Percentiles rank a stretch among this genome's conserved stretches.
Conservation (phyloP, 2,329 filamentous ascomycete species). For the Ambrosiella cleistominuta region DNA sequence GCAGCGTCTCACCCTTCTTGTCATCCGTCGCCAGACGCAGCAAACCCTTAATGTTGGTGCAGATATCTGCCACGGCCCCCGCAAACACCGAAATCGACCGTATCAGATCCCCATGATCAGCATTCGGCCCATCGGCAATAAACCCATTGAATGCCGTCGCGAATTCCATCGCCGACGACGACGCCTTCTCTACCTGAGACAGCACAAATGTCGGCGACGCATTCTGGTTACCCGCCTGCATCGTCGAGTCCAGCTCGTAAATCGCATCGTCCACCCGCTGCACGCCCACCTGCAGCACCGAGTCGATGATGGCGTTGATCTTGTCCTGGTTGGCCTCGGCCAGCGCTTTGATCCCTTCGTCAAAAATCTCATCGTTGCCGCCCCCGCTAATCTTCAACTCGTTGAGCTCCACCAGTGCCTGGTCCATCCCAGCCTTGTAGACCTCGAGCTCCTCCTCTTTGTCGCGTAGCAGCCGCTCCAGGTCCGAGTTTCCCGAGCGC, state of each 20-base stretch:
- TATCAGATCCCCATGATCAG: conserved; percentile 77
- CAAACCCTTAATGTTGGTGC: conserved; percentile 91
- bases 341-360: conserved; percentile 80
- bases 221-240: conserved; percentile 98
- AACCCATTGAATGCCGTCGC: conserved; percentile 97
- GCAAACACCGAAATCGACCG: conserved; percentile 82
- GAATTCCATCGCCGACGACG: conserved; percentile 87
- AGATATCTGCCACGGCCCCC: conserved; percentile 78
- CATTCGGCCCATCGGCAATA: conserved; percentile 88
- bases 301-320: conserved; percentile 95
- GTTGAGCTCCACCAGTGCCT: conserved; percentile 81
- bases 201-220: conserved; percentile 87
- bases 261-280: conserved; percentile 89
- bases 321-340: conserved; percentile 75
- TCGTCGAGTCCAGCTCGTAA: conserved; percentile 91
- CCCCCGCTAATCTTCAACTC: conserved; percentile 56
- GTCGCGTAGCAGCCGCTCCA: conserved; percentile 70
- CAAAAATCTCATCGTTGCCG: conserved; percentile 64
- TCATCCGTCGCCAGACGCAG: conserved; percentile 87
- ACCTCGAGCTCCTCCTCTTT: conserved; percentile 98
- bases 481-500: conserved; percentile 65
- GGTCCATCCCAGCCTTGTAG: conserved; percentile 95
- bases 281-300: conserved; percentile 81
- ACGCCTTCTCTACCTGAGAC: conserved; percentile 94
- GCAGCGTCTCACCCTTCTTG: conserved; percentile 76